Base-by-base conservation (phyloP, 2,329 filamentous ascomycete genomes). In the Geosmithia flava region DNA sequence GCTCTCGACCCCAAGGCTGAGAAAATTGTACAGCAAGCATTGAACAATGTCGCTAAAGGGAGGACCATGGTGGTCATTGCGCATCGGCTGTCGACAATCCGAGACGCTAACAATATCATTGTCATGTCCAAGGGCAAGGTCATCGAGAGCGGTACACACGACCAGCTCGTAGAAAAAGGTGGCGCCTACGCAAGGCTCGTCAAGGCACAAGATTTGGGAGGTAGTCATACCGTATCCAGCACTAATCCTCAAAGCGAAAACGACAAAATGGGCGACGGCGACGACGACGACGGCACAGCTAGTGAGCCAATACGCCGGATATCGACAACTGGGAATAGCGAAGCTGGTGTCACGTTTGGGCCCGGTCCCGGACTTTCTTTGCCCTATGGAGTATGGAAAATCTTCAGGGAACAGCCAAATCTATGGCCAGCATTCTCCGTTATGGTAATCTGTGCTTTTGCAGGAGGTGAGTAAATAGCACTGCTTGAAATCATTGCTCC, bases 151-250 rank as follows among this genome's bases (percentile, higher is more conserved):
- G 82, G 81, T 0, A 78, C 72, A 0, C 82, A 85, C 49, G 67
- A 78, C 7, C 69, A 76, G 44, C 66, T 85, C 0, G 62, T 85
- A 13, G 59, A 63, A 2, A 60, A 64, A 4, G 68, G 78, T 53
- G 81, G 79, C 19, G 83, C 89, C 8, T 98, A 97, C 64, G 85
- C 77, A 63, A 85, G 82, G 49, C 78, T 97, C 11, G 90, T 97
- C 7, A 83, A 87, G 47, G 90, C 91, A 2, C 93, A 98, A 63
- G 83, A 68, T 37, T 50, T 70, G n/a, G 40, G 46, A 10, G 8
- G 23, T 29, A 11, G 23, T 17, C 13, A 15, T 3, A 45, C 45
- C 17, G 41, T 51, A 0, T 30, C 29, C 11, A 7, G 29, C 29
- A n/a, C n/a, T n/a, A n/a, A n/a, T n/a, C n/a, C n/a, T n/a, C n/a